Conservation (phyloP, 805 yeast species). For the Barnettozyma sucrosica region DNA sequence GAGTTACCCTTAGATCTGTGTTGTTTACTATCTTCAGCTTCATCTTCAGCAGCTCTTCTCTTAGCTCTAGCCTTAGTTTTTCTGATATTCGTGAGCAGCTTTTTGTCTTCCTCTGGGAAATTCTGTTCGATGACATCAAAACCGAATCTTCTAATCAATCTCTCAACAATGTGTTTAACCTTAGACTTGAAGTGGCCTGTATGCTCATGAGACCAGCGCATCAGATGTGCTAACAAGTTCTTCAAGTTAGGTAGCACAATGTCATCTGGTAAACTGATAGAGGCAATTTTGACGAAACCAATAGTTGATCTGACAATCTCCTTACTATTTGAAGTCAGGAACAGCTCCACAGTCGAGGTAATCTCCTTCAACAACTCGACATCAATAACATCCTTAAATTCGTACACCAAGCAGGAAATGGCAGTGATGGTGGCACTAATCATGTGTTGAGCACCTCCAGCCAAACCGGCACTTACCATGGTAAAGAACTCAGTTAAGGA, state of each 20-base stretch:
- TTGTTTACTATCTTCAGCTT: conserved; percentile 31
- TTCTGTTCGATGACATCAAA: conserved; percentile 70
- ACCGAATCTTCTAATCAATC: conserved; percentile 88
- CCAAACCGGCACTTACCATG: conserved; percentile 93
- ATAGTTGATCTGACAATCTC: conserved; percentile 93
- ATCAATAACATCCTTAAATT: conserved; percentile 66
- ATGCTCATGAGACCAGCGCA: conserved; percentile 94
- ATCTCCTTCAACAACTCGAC: conserved; percentile 62
- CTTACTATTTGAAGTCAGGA: conserved; percentile 82
- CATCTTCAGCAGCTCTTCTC: conserved; percentile 53
- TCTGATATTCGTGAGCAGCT: conserved; percentile 76
- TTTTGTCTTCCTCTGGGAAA: conserved; percentile 88
- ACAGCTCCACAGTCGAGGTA: conserved; percentile 80
- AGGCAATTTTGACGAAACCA: conserved; percentile 90
- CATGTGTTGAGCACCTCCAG: conserved; percentile 92
- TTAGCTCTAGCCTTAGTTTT: conserved; percentile 81
- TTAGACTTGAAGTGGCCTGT: conserved; percentile 91
- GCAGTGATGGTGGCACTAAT: conserved; percentile 95
- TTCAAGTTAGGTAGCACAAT: conserved; percentile 60
- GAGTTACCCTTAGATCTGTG: conserved; percentile 67
- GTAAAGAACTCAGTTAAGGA: conserved; percentile 79
- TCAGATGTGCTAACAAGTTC: conserved; percentile 61
- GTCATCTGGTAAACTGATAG: conserved; percentile 75
- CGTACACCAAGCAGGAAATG: conserved; percentile 77
- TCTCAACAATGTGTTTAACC: conserved; percentile 88